Base-by-base conservation (phyloP, 2,329 filamentous ascomycete genomes). In the Ilyonectria sp. region DNA sequence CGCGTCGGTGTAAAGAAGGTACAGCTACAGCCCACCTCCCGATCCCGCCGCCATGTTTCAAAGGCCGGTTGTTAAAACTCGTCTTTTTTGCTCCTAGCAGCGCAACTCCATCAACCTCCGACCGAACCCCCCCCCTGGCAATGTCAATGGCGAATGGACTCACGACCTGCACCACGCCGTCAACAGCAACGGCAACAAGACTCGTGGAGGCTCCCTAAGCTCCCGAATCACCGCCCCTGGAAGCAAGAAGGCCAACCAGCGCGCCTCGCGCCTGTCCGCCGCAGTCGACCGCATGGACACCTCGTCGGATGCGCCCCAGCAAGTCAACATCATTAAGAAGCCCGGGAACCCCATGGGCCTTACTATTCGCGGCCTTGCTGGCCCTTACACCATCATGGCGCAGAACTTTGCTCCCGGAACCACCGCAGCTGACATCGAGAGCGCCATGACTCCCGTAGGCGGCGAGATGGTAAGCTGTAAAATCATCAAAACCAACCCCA, bases 341-440 rank as follows among this genome's bases (percentile, higher is more conserved):
- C 52, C 71, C 40, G 68, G 68, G n/a, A 71, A 65, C 47, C 74
- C 70, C 23, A 78, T 80, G 67, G 90, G 91, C 21, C 87, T 95
- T 52, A 90, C 87, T 40, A 95, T 96, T 71, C 86, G 90, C 60
- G 93, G 93, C n/a, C 83, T 92, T 9, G 91, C 91, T 1, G 91
- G 92, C 0, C 92, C 92, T 1, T 93, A 89, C 74, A 87, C 89
- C 19, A 88, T 96, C 26, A 87, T 94, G 78, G 93, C 92, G 3
- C 91, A 93, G 80, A 96, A 96, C 83, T 94, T 96, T 78, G 93
- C 93, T 13, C 89, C 89, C 2, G 93, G 93, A 43, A 96, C 93
- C 1, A 94, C 93, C 7, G 92, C 91, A 2, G 92, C 92, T 33
- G 93, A 96, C 76, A 94, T 96, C 67, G 92, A 94, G 83, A 93